Conservation (phyloP, 495 filamentous ascomycete genomes). For the Penicillium canariense region DNA sequence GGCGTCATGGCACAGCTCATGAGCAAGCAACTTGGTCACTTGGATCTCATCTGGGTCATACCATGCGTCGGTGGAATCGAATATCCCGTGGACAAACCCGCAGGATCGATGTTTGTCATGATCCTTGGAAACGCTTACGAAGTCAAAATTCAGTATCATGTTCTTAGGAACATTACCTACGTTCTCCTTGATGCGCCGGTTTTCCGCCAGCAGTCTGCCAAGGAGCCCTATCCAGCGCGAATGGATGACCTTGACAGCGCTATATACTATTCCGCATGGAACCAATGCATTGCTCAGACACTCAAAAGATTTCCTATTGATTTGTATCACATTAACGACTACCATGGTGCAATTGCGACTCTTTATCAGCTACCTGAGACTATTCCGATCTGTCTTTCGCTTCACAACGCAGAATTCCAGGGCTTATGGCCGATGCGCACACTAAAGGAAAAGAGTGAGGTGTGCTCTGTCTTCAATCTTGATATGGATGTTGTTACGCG, state of each 20-base stretch:
- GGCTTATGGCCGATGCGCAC: slow-evolving; percentile 73
- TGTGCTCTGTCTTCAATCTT: slow-evolving; percentile 70
- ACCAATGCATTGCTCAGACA: slow-evolving; percentile 64
- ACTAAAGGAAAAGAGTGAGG: slow-evolving; percentile 62
- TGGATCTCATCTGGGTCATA: slow-evolving; percentile 73
- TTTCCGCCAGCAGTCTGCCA: slow-evolving; percentile 65
- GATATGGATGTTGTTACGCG: slow-evolving; percentile 40
- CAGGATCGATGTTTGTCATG: slow-evolving; percentile 62
- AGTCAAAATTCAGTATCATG: slow-evolving; percentile 65
- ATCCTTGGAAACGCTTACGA: slow-evolving; percentile 65
- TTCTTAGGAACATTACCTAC: slow-evolving; percentile 66
- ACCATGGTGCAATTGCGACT: slow-evolving; percentile 71
- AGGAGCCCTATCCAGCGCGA: slow-evolving; percentile 66
- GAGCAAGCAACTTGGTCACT: slow-evolving; percentile 65
- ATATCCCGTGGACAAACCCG: slow-evolving; percentile 59
- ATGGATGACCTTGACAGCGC: slow-evolving; percentile 75
- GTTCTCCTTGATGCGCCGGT: slow-evolving; percentile 68
- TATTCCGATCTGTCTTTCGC: slow-evolving; percentile 47
- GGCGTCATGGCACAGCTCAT: slow-evolving; percentile 71
- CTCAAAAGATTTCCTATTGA: slow-evolving; percentile 62
- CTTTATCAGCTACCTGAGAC: slow-evolving; percentile 66
- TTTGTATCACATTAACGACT: slow-evolving; percentile 80
- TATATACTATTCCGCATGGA: slow-evolving; percentile 74
- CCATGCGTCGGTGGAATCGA: slow-evolving; percentile 69
- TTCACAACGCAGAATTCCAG: slow-evolving; percentile 73